Base-by-base conservation (phyloP, 176 grass and related monocot genomes). In the Aegilops umbellulata region DNA sequence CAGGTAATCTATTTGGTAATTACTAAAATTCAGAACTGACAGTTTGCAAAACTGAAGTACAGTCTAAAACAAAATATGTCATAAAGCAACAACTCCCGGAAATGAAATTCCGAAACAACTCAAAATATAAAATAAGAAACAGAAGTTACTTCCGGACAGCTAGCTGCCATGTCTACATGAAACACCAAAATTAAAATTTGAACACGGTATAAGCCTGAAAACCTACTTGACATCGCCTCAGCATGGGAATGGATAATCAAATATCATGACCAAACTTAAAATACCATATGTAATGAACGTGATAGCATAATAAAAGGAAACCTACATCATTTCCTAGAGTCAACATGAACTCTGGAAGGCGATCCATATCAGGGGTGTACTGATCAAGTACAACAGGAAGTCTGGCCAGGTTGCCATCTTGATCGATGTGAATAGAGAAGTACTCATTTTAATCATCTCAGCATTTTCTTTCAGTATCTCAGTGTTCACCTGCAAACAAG, bases 371-470 rank as follows among this genome's bases (percentile, higher is more conserved):
- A 86, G 95, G 95, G 79, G 87, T 88, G 82, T 98, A 89, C 69
- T 98, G 95, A 81, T 98, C 95, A 86, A 98, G 95, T 87, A 98
- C 78, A 77, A 95, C 95, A 29, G 95, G 95, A 84, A 98, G 89
- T 60, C 93, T 95, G 34, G 24, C 90, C 80, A 98, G 71, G 49
- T 95, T 94, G 16, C 95, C 93, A 25, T 84, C 86, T 87, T 89
- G 60, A 83, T 92, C 86, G 82, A 93, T 76, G 36, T 90, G 86
- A 73, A 95, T 90, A 83, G 93, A 94, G 72, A 98, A 95, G 86
- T 93, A 95, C 27, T 98, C 95, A 63, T 98, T 91, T 98, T 91
- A 65, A 98, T 87, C 91, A 98, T 92, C 61, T 85, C 93, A 32
- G 88, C 44, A 39, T 95, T 95, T 87, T 98, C 84, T 83, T 95